Conservation (phyloP, 768 basidiomycete species). For the Phylloporus sp. region DNA sequence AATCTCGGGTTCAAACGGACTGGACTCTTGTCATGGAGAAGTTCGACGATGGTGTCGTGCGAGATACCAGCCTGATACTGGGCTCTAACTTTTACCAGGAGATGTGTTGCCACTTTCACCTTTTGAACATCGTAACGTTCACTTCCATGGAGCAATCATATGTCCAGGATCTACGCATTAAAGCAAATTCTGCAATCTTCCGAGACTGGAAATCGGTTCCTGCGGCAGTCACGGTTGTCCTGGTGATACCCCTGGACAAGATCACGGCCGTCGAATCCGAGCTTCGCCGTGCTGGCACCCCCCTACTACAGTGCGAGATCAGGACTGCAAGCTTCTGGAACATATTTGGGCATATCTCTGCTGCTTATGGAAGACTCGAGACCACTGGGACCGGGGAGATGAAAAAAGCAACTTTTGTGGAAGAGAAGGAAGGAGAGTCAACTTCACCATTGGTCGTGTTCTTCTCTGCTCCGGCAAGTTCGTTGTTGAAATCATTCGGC, state of each 20-base stretch:
- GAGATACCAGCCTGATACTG: constrained; percentile 17
- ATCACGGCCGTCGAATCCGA: constrained; percentile 19
- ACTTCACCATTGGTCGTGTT: constrained; percentile 22
- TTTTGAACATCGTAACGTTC: constrained; percentile 36
- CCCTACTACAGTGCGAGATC: constrained; percentile 25
- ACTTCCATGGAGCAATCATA: constrained; percentile 15
- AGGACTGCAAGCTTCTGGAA: constrained; percentile 11
- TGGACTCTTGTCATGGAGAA: constrained; percentile 43
- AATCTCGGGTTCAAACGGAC: constrained; percentile 31
- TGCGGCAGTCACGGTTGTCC: constrained; percentile 27
- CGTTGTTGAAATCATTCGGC: constrained; percentile 11
- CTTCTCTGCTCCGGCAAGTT: constrained; percentile 18
- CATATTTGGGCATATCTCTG: constrained; percentile 18
- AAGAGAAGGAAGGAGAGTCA: constrained; percentile 17
- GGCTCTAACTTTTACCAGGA: constrained; percentile 42
- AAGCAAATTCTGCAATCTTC: constrained; percentile 22
- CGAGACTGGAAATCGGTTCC: constrained; percentile 30
- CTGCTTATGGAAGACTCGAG: constrained; percentile 20
- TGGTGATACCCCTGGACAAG: constrained; percentile 31
- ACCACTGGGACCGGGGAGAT: constrained; percentile 12
- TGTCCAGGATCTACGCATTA: constrained; percentile 6
- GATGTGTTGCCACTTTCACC: constrained; percentile 41
- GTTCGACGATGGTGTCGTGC: constrained; percentile 19
- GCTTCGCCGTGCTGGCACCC: constrained; percentile 22
- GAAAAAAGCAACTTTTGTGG: constrained; percentile 18